phyloP scores from a whole-genome alignment of 208 protist species.

The Acanthamoeba lenticulata region DNA sequence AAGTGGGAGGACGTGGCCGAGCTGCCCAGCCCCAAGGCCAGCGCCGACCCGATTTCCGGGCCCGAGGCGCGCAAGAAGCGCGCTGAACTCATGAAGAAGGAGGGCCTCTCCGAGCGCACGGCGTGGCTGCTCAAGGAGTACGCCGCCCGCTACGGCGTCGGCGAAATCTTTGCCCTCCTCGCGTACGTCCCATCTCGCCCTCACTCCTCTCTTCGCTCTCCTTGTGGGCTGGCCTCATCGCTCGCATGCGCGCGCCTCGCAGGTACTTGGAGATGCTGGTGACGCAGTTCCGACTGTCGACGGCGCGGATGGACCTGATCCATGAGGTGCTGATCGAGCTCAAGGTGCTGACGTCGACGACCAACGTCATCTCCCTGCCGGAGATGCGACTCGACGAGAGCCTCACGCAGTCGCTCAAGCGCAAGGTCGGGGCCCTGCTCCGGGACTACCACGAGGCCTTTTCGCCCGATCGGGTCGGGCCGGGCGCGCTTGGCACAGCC shows the following conservation, averaged over 20 bases:
- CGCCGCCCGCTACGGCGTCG: slow-evolving; percentile 17
- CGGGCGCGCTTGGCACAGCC: slow-evolving; percentile 28
- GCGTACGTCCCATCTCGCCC: not conserved
- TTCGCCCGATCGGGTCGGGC: not conserved
- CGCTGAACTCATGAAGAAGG: slow-evolving; percentile 38
- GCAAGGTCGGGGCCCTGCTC: not conserved
- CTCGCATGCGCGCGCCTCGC: not conserved
- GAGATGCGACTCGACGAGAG: not conserved
- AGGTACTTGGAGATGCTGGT: slow-evolving; percentile 43
- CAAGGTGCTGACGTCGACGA: not conserved
- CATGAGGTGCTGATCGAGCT: slow-evolving; percentile 62
- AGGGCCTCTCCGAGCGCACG: not conserved
- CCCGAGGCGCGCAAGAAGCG: slow-evolving; percentile 17
- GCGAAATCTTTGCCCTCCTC: slow-evolving; percentile 16
- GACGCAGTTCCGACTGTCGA: not conserved
- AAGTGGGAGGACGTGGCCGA: slow-evolving; percentile 20
- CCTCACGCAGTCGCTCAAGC: not conserved
- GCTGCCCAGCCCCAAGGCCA: not conserved
- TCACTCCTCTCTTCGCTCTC: not conserved
- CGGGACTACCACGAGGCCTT: slow-evolving; percentile 48
- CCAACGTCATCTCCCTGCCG: not conserved
- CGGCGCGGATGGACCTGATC: slow-evolving; percentile 24
- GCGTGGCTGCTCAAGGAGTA: slow-evolving; percentile 35
- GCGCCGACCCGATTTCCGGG: not conserved
- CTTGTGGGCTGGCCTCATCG: not conserved